Percentiles rank a stretch among this genome's conserved stretches.
phyloP scores from a whole-genome alignment of 192 early-diverging fungal species.

The Kickxella alabastrina region DNA sequence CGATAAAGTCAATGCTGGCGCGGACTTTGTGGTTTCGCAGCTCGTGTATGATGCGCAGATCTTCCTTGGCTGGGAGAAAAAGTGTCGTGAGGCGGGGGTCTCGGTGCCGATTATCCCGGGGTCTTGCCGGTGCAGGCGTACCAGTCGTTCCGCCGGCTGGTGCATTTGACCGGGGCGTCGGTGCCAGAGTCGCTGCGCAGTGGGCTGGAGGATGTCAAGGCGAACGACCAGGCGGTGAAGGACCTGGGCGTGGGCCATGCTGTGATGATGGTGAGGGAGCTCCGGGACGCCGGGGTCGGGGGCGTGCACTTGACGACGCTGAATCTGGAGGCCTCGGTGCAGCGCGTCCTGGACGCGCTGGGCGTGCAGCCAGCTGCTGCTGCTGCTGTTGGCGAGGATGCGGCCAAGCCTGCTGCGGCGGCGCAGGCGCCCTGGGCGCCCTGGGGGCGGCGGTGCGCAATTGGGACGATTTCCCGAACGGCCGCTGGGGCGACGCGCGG shows the following conservation, averaged over 20 bases:
- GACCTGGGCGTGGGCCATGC: conserved; percentile 85
- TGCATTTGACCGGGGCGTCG: conserved; percentile 73
- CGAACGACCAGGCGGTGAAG: conserved; percentile 94
- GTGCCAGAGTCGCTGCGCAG: conserved; percentile 74
- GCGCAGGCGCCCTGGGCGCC: too few species aligned
- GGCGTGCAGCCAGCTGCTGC: conserved; percentile 22
- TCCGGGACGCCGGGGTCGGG: conserved; percentile 52
- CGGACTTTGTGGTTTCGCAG: conserved; percentile 94
- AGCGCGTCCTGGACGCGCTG: conserved; percentile 76
- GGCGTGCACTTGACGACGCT: conserved; percentile 94
- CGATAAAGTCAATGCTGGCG: conserved; percentile 86
- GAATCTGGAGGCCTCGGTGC: conserved; percentile 83
- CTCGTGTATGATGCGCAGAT: conserved; percentile 82
- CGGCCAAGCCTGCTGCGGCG: too few species aligned
- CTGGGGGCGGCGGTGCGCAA: too few species aligned
- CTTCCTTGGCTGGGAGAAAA: conserved; percentile 75
- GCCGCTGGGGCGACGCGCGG: conserved; percentile 95
- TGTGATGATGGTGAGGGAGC: conserved; percentile 66
- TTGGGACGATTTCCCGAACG: conserved; percentile 98
- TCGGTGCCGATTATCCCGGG: conserved; percentile 76
- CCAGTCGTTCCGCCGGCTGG: conserved; percentile 84
- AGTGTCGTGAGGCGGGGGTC: conserved; percentile 73
- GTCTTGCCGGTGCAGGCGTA: conserved; percentile 95
- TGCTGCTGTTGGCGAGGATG: too few species aligned
- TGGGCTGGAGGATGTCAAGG: conserved; percentile 87